Evolutionary conservation across 2,329 filamentous ascomycete genomes (phyloP).

Genomic region (Pezicula carpinea): DNA sequence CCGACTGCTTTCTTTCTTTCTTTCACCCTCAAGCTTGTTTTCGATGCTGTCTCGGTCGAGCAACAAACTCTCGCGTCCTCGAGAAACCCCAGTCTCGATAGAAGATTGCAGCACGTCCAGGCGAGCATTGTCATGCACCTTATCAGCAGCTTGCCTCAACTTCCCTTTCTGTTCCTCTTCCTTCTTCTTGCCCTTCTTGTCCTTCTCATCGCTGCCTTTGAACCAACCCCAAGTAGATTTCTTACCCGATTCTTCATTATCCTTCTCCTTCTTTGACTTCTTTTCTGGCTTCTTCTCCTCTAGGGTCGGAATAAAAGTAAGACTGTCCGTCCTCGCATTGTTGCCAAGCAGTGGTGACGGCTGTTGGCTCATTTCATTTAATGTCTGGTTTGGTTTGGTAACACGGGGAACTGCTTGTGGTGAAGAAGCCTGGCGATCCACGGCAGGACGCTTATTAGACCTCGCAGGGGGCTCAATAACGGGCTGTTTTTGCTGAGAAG

Average conservation of each 20-base stretch:
- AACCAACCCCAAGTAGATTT: constrained; percentile 89
- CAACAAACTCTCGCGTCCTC: constrained; percentile 76
- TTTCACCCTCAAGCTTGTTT: constrained; percentile 70
- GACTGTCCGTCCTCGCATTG: constrained; percentile 66
- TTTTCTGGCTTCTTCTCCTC: constrained; percentile 74
- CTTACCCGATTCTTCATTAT: constrained; percentile 53
- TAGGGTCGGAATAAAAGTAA: constrained; percentile 77
- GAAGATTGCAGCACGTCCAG: constrained; percentile 85
- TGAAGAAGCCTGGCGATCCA: constrained; percentile 28
- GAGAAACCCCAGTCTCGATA: constrained; percentile 61
- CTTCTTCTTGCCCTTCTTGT: constrained; percentile 63
- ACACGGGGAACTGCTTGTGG: constrained; percentile 18
- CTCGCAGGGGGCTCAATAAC: constrained; percentile 43
- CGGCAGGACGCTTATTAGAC: constrained; percentile 37
- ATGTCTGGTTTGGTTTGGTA: constrained; percentile 12
- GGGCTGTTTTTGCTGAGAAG: constrained; percentile 20
- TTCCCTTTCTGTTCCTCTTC: constrained; percentile 55
- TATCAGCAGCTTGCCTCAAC: constrained; percentile 61
- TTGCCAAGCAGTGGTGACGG: constrained; percentile 68
- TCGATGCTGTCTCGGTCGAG: constrained; percentile 74
- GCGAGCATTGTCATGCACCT: constrained; percentile 71
- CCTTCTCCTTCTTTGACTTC: constrained; percentile 69
- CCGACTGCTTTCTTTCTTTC: constrained; percentile 73
- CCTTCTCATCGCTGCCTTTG: constrained; percentile 69
- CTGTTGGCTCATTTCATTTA: constrained; percentile 59